A percentile compares a stretch with the other conserved stretches of the same genome.
These are phyloP conservation scores for Suzukiozyma palmioleophila DNA, from an alignment of 1,139 yeast species.

Conservation along the genomic window DNA sequence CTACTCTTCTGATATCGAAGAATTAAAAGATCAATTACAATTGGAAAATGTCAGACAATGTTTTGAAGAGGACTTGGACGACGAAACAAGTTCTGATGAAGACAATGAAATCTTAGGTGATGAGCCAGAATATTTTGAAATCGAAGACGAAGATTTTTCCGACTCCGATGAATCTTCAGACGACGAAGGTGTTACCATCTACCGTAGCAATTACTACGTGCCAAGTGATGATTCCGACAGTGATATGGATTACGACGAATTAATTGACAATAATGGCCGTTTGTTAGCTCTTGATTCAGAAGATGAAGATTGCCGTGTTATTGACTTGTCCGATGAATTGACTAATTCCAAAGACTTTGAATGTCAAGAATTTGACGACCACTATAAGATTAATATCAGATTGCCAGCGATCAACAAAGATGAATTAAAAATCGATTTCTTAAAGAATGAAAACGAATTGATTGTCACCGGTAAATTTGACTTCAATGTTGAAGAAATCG, in stretches of 20 bases:
- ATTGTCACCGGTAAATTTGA: conserved; percentile 40
- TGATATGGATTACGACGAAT: conserved; percentile 39
- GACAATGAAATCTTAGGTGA: conserved; percentile 27
- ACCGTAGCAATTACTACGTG: conserved; percentile 39
- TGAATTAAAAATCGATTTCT: conserved; percentile 39
- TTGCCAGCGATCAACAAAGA: conserved; percentile 43
- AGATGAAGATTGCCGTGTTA: conserved; percentile 28
- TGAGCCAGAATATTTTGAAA: conserved; percentile 31
- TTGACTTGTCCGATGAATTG: conserved; percentile 43
- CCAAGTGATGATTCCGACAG: conserved; percentile 33
- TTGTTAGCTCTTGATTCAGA: conserved; percentile 32
- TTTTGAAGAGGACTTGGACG: conserved; percentile 33
- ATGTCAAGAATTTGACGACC: conserved; percentile 36
- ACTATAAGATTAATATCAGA: conserved; percentile 40
- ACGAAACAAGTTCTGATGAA: conserved; percentile 25
- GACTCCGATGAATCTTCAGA: conserved; percentile 26
- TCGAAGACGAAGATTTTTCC: conserved; percentile 25
- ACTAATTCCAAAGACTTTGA: conserved; percentile 45
- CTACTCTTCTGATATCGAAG: conserved; percentile 31
- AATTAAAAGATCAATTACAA: conserved; percentile 30
- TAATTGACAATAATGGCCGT: conserved; percentile 19
- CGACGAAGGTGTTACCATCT: conserved; percentile 43
- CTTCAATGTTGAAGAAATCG: conserved; percentile 17
- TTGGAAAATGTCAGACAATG: conserved; percentile 39
- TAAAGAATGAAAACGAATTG: conserved; percentile 41